Evolutionary conservation across 441 rosid genomes (phyloP), one percentile per base, ranked within the genome.

Genomic region (Pelargonium exstipulatum): DNA sequence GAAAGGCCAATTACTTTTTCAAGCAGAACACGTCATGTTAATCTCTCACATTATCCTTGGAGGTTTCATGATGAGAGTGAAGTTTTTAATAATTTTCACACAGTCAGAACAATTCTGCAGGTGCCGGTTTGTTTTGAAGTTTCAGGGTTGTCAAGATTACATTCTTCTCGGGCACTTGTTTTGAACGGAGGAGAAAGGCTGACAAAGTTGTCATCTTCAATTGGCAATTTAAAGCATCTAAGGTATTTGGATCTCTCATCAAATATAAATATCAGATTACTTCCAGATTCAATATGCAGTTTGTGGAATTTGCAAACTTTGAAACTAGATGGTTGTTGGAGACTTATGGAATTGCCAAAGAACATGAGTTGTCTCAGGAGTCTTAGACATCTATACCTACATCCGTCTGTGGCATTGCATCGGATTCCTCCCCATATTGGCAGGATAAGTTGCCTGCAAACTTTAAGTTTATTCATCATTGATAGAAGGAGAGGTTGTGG

Each of bases 271-370:
- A 49, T 62, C 0, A 37, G 5, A 32, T 7, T 12, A 9, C 17
- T 13, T 62, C 43, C 17, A 10, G 9, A n/a, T 12, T 63, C 45
- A 16, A 51, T 51, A n/a, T 51, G 58, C 14, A 32, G 17, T 13
- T 17, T 62, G 16, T 14, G 7, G 16, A 63, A 32, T 63, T 14
- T 63, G 16, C 66, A 63, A 26, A 63, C 66, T 35, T 7, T 63
- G 42, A 12, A n/a, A 14, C 18, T 63, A 10, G 9, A 14, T 8
- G 45, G 18, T n/a, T 63, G 66, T 13, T 5, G 1, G 0, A n/a
- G 1, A 0, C 66, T 63, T 37, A 3, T 32, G 17, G 13, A 32
- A 29, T 35, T 63, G 32, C 66, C 63, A 14, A 51, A 13, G 58
- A 51, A 14, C 8, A 51, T 51, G 20, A 51, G 20, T 9, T 7